These are phyloP conservation scores for Hypoxylon sp. DNA, from an alignment of 2,329 filamentous ascomycete species.

Conservation along the genomic window DNA sequence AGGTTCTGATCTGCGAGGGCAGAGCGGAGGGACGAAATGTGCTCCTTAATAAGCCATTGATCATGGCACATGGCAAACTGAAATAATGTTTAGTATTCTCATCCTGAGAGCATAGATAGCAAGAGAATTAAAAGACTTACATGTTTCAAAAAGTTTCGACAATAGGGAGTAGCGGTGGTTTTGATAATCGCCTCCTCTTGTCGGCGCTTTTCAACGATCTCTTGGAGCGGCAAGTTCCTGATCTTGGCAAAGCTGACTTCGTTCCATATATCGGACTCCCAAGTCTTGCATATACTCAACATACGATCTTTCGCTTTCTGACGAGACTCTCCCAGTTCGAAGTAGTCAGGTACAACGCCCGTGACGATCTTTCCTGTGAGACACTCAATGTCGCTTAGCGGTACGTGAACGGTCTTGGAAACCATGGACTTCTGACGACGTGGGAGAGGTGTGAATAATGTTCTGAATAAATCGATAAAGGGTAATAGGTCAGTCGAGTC, in stretches of 20 bases:
- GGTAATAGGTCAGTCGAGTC: constrained; percentile 89
- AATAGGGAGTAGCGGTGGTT: constrained; percentile 75
- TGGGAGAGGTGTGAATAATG: constrained; percentile 77
- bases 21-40: constrained; percentile 88
- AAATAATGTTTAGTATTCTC: constrained; percentile 59
- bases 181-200: constrained; percentile 75
- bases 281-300: constrained; percentile 77
- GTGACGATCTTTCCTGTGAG: constrained; percentile 78
- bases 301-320: constrained; percentile 77
- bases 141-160: constrained; percentile 88
- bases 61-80: constrained; percentile 97
- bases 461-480: constrained; percentile 80
- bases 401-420: constrained; percentile 77
- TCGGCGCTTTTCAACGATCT: constrained; percentile 80
- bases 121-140: constrained; percentile 66
- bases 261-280: constrained; percentile 82
- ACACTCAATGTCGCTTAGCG: constrained; percentile 85
- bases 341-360: constrained; percentile 72
- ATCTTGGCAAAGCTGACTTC: constrained; percentile 87
- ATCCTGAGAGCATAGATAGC: neutral
- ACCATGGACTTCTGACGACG: constrained; percentile 76
- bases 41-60: constrained; percentile 95
- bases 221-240: constrained; percentile 85
- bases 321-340: constrained; percentile 66
- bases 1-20: constrained; percentile 97